Evolutionary conservation across 1,284 basidiomycete genomes (phyloP), one percentile per base, ranked within the genome.

Genomic region (Stygiomarasmius scandens): DNA sequence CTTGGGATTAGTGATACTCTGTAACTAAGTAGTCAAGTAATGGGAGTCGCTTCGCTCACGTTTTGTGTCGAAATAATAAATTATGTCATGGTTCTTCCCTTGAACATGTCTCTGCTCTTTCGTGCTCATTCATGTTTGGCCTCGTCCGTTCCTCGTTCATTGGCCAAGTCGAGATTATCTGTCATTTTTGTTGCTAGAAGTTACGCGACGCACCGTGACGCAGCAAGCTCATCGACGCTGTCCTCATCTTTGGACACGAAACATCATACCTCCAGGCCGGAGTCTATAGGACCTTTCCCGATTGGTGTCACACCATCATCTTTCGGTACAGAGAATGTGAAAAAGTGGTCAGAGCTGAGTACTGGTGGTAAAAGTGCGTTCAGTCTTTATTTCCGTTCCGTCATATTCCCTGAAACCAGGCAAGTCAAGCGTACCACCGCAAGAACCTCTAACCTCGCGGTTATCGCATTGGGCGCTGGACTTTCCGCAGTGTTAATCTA

Each of bases 301-400:
- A 80, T 95, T 1, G 92, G 92, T 3, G 78, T 92, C 48, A 82
- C 83, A 12, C 83, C 83, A 49, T 78, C 80, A 9, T 78, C 79
- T 6, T 72, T 78, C 59, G 78, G 76, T 64, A 84, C 79, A 54
- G 80, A 82, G 63, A 83, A 81, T 54, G 73, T 81, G 20, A 86
- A 86, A 69, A 87, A 85, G 63, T 97, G 95, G 95, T 86, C 85
- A 24, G 89, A 97, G 65, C 75, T 97, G 50, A 89, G 83, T 60
- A 79, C 88, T 1, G 80, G 85, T 29, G 93, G 93, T 51, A 97
- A 96, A 80, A 83, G 94, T 92, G 69, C 64, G 84, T 75, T 11
- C n/a, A n/a, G n/a, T n/a, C n/a, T n/a, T n/a, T n/a, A n/a, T n/a
- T n/a, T n/a, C 16, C n/a, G 8, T 14, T 27, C n/a, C 5, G n/a